phyloP scores from a whole-genome alignment of 2,329 filamentous ascomycete genomes.

The Aspergillus bombycis region DNA sequence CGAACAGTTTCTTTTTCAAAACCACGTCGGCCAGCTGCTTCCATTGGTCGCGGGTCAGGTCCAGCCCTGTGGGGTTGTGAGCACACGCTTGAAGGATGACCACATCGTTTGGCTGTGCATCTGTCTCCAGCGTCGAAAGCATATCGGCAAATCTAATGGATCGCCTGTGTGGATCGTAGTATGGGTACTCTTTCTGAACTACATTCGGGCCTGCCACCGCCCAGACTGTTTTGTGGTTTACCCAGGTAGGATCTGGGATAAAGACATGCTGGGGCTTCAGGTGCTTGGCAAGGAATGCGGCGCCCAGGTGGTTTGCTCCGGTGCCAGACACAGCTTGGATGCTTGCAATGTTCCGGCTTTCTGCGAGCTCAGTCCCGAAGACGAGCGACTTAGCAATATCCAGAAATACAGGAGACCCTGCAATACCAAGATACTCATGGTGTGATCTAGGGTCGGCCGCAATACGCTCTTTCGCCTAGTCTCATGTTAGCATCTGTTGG shows the following conservation, averaged over 20 bases:
- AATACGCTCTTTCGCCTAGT: constrained; percentile 65
- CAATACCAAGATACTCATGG: constrained; percentile 93
- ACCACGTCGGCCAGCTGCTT: constrained; percentile 74
- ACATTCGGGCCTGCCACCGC: constrained; percentile 18
- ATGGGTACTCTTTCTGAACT: constrained; percentile 74
- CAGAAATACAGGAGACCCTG: constrained; percentile 62
- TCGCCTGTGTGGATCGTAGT: constrained; percentile 67
- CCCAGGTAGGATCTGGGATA: constrained; percentile 89
- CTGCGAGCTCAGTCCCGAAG: background rate
- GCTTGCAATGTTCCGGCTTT: constrained; percentile 55
- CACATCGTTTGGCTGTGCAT: constrained; percentile 74
- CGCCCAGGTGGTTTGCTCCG: constrained; percentile 84
- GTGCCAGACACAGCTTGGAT: constrained; percentile 93
- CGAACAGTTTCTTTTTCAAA: constrained; percentile 74
- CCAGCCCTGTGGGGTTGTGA: constrained; percentile 93
- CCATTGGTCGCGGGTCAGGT: constrained; percentile 85
- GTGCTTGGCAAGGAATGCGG: constrained; percentile 82
- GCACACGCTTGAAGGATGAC: constrained; percentile 89
- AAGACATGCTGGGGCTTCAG: constrained; percentile 72
- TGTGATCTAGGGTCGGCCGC: constrained; percentile 55
- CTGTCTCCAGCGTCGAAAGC: constrained; percentile 80
- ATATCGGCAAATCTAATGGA: constrained; percentile 43
- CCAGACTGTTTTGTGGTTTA: constrained; percentile 93
- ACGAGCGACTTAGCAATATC: background rate
- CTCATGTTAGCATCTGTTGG: background rate